Percentiles rank a stretch among this genome's conserved stretches.
Conservation (phyloP, 768 basidiomycete species). For the Tubosaeta sp. region DNA sequence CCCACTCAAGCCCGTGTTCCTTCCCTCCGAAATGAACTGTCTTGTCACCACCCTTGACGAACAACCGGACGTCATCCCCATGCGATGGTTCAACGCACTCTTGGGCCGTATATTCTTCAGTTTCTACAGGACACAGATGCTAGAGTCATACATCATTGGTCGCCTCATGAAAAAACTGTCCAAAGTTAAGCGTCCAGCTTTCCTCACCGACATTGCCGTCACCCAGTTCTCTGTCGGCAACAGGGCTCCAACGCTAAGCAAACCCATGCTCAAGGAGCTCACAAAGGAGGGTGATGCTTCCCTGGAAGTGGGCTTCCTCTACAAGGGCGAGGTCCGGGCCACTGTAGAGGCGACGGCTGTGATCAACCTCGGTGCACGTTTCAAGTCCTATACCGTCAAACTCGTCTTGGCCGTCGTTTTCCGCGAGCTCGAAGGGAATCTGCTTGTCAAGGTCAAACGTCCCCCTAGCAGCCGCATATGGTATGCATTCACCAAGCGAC, state of each 20-base stretch:
- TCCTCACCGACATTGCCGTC: conserved; percentile 81
- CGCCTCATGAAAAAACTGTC: conserved; percentile 91
- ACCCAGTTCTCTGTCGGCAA: conserved; percentile 88
- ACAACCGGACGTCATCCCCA: conserved; percentile 93
- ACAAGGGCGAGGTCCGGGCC: conserved; percentile 85
- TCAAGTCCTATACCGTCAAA: conserved; percentile 88
- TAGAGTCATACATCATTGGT: conserved; percentile 83
- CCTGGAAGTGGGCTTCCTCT: conserved; percentile 78
- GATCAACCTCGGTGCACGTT: conserved; percentile 76
- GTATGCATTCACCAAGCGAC: conserved; percentile 87
- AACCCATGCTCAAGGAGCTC: conserved; percentile 97
- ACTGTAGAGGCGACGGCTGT: conserved; percentile 88
- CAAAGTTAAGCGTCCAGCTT: conserved; percentile 85
- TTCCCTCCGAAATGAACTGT: conserved; percentile 72
- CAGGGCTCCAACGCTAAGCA: conserved; percentile 81
- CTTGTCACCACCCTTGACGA: conserved; percentile 85
- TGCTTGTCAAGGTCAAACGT: conserved; percentile 86
- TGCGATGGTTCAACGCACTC: conserved; percentile 96
- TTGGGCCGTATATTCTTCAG: conserved; percentile 91
- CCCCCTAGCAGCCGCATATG: conserved; percentile 94
- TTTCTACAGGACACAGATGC: conserved; percentile 75
- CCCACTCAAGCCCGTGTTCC: conserved; percentile 64
- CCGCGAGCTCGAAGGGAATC: conserved; percentile 86
- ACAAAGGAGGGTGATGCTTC: conserved; percentile 91
- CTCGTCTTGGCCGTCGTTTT: conserved; percentile 85